phyloP scores from a whole-genome alignment of 2,329 filamentous ascomycete genomes.

The Colletotrichum godetiae region DNA sequence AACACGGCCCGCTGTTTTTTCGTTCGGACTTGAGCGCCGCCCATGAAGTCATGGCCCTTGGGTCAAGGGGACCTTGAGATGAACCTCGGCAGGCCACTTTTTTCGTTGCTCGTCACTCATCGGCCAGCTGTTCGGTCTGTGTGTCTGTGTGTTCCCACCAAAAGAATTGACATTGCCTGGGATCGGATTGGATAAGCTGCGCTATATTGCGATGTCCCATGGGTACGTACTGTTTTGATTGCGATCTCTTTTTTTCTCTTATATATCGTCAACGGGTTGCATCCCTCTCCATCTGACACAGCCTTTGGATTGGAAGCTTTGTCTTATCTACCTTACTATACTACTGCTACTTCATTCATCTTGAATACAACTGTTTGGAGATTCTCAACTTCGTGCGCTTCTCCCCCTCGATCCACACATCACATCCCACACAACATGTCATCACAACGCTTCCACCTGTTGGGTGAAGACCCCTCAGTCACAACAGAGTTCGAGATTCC shows the following conservation, averaged over 20 bases:
- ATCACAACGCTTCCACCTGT: slow-evolving; percentile 53
- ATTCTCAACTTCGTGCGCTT: background rate
- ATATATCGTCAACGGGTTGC: slow-evolving; percentile 29
- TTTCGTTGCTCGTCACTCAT: background rate
- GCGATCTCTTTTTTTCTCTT: slow-evolving; percentile 15
- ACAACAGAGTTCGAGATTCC: slow-evolving; percentile 51
- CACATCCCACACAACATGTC: slow-evolving; percentile 43
- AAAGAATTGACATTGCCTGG: slow-evolving; percentile 13
- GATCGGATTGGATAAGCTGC: slow-evolving; percentile 19
- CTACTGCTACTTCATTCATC: background rate
- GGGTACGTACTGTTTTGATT: slow-evolving; percentile 23
- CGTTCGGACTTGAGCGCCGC: slow-evolving; percentile 24
- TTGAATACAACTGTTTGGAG: background rate
- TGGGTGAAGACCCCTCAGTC: slow-evolving; percentile 51
- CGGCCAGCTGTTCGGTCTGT: slow-evolving; percentile 6
- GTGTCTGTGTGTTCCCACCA: slow-evolving; percentile 8
- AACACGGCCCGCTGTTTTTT: background rate
- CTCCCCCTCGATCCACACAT: background rate
- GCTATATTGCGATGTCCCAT: slow-evolving; percentile 1
- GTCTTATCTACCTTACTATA: background rate
- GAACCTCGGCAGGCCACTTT: slow-evolving; percentile 35
- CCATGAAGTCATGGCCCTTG: slow-evolving; percentile 27
- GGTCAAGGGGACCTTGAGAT: slow-evolving; percentile 9
- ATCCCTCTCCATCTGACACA: background rate
- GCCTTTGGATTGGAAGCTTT: background rate